phyloP scores from a whole-genome alignment of 805 yeast genomes.

The Starmerella vaccinii region DNA sequence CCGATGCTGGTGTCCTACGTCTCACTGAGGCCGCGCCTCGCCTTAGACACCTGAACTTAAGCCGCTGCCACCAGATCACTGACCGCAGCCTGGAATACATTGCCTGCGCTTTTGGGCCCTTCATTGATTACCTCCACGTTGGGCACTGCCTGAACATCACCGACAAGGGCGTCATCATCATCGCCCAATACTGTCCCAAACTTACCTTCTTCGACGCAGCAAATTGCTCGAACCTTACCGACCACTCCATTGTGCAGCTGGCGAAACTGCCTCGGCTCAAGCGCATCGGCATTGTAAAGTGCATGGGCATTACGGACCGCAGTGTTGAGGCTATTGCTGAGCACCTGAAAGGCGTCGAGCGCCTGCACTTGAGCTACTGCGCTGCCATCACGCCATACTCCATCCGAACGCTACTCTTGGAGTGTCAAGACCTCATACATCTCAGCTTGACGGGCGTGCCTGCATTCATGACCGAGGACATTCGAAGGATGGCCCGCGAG shows the following conservation, averaged over 20 bases:
- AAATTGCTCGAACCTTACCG: slow-evolving; percentile 82
- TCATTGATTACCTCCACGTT: slow-evolving; percentile 77
- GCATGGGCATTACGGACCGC: slow-evolving; percentile 74
- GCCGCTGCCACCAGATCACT: slow-evolving; percentile 79
- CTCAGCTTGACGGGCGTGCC: slow-evolving; percentile 83
- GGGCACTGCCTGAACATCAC: slow-evolving; percentile 91
- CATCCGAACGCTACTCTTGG: slow-evolving; percentile 57
- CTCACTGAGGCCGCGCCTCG: slow-evolving; percentile 73
- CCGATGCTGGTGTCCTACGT: slow-evolving; percentile 66
- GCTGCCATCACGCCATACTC: slow-evolving; percentile 70
- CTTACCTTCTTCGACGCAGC: slow-evolving; percentile 91
- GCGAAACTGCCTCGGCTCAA: slow-evolving; percentile 68
- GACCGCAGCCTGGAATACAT: slow-evolving; percentile 67
- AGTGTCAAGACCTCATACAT: slow-evolving; percentile 82
- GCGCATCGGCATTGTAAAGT: slow-evolving; percentile 88
- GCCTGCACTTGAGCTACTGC: slow-evolving; percentile 90
- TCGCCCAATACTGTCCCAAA: slow-evolving; percentile 69
- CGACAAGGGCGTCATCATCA: slow-evolving; percentile 68
- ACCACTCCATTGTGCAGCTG: slow-evolving; percentile 65
- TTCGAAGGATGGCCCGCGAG: slow-evolving; percentile 76
- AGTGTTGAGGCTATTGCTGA: slow-evolving; percentile 56
- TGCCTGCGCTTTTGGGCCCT: slow-evolving; percentile 57
- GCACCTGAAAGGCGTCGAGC: slow-evolving; percentile 57
- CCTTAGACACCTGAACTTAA: slow-evolving; percentile 73
- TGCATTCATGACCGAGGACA: slow-evolving; percentile 78